Base-by-base conservation (phyloP, 768 basidiomycete genomes). In the Strobilomyces echinocephalus region DNA sequence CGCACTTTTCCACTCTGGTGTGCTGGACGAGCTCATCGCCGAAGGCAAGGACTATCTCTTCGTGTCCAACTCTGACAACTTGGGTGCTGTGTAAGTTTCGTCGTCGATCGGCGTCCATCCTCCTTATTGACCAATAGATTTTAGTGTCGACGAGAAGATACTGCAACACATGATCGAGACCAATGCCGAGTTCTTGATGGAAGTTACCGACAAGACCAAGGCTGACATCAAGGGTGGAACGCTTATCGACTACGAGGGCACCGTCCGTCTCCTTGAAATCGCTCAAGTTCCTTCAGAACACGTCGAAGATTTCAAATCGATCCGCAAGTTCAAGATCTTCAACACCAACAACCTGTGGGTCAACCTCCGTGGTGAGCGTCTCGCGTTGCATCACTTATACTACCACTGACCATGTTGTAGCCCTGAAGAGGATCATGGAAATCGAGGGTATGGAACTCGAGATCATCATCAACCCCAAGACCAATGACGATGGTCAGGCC, bases 161-260 rank as follows among this genome's bases (percentile, higher is more conserved):
- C 64, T 83, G 53, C 73, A 76, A 55, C 82, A 84, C 73, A 86
- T 88, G 81, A 77, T 84, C 43, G 78, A 83, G 60, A 72, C 70
- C 30, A 74, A 81, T 53, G 77, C 83, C 48, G 85, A 87, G 68
- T 86, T 85, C 73, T 64, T 86, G 60, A 85, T 84, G 84, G 84
- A 87, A 64, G 83, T 88, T 56, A 88, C 87, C 10, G 87, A 88
- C 78, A 88, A 88, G 77, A 88, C 87, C 62, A 88, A 88, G 74
- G 85, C 87, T 30, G 86, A 87, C 61, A 81, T 87, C 71, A 87
- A 87, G 72, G 80, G 80, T 73, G 83, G 83, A 69, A 83, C 83
- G 14, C 77, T 84, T 60, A 83, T 85, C 64, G 80, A 85, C 62
- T 84, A 85, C 59, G 80, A 87, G 18, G 87, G 87, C 50, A 72